These are phyloP conservation scores for Neoboletus magnificus DNA, from an alignment of 768 basidiomycete genomes.

Conservation along the genomic window DNA sequence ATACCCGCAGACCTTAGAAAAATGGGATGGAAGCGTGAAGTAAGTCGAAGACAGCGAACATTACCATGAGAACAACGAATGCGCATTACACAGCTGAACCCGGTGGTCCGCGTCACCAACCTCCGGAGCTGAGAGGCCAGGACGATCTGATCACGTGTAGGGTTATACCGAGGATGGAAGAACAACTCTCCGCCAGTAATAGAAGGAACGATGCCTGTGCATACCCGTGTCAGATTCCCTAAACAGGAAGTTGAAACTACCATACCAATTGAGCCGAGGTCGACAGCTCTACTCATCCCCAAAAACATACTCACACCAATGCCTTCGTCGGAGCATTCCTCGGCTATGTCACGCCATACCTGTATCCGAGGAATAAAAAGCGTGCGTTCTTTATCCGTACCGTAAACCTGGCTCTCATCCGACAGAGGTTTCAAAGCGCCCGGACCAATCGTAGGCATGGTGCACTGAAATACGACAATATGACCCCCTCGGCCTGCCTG, in stretches of 20 bases:
- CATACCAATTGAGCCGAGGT: constrained; percentile 82
- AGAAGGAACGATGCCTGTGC: constrained; percentile 57
- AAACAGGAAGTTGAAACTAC: constrained; percentile 3
- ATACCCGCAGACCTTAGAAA: constrained; percentile 56
- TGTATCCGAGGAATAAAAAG: constrained; percentile 78
- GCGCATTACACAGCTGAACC: constrained; percentile 75
- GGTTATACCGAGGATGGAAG: constrained; percentile 88
- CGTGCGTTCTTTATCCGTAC: constrained; percentile 81
- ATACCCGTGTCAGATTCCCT: constrained; percentile 3
- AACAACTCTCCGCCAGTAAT: constrained; percentile 88
- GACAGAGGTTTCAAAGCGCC: constrained; percentile 60
- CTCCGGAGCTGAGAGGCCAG: constrained; percentile 76
- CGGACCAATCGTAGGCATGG: constrained; percentile 65
- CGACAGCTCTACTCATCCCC: constrained; percentile 74
- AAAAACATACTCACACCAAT: constrained; percentile 89
- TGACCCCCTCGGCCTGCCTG: constrained; percentile 76
- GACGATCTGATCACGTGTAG: constrained; percentile 57
- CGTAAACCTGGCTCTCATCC: constrained; percentile 66
- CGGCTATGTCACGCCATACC: constrained; percentile 78
- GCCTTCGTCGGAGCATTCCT: constrained; percentile 86
- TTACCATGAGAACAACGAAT: constrained; percentile 84
- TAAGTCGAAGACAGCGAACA: constrained; percentile 7
- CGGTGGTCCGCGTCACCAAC: constrained; percentile 65
- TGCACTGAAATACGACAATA: constrained; percentile 65
- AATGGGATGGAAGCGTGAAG: constrained; percentile 6